Conservation (phyloP, 495 filamentous ascomycete genomes). For the Articulospora tetracladia region DNA sequence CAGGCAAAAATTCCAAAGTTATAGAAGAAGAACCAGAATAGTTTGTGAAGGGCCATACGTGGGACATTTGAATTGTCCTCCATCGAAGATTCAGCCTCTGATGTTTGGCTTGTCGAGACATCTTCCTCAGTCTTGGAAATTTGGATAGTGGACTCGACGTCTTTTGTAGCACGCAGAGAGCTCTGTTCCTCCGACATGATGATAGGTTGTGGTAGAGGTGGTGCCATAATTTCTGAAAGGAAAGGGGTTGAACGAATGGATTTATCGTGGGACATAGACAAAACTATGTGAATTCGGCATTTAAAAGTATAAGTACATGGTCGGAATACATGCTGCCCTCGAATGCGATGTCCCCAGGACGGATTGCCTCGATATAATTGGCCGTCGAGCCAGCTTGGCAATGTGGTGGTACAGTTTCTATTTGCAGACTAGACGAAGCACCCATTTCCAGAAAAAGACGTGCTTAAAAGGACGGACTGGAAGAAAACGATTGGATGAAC, state of each 20-base stretch:
- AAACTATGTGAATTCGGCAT: too few relatives aligned
- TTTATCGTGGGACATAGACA: too few relatives aligned
- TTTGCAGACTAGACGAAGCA: too few relatives aligned
- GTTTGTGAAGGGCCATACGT: slow-evolving; percentile 20
- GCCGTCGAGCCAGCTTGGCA: not conserved
- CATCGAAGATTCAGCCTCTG: not conserved
- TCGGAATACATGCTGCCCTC: too few relatives aligned
- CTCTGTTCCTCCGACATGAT: not conserved
- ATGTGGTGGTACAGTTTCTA: too few relatives aligned
- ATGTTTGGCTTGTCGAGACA: not conserved
- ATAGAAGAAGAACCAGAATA: slow-evolving; percentile 38
- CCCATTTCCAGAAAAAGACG: too few relatives aligned
- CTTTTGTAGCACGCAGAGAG: not conserved
- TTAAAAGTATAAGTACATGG: too few relatives aligned
- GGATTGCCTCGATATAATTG: not conserved
- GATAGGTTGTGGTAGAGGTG: not conserved
- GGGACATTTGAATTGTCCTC: slow-evolving; percentile 31
- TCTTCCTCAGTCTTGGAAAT: not conserved
- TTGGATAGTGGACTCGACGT: not conserved
- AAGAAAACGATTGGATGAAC: not conserved
- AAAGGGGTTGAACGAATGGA: too few relatives aligned
- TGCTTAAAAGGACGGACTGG: not conserved
- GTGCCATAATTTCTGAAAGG: not conserved
- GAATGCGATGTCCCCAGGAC: not conserved
- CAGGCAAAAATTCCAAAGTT: slow-evolving; percentile 36